Conservation (phyloP, 441 rosid species). For the Macaranga tanarius region DNA sequence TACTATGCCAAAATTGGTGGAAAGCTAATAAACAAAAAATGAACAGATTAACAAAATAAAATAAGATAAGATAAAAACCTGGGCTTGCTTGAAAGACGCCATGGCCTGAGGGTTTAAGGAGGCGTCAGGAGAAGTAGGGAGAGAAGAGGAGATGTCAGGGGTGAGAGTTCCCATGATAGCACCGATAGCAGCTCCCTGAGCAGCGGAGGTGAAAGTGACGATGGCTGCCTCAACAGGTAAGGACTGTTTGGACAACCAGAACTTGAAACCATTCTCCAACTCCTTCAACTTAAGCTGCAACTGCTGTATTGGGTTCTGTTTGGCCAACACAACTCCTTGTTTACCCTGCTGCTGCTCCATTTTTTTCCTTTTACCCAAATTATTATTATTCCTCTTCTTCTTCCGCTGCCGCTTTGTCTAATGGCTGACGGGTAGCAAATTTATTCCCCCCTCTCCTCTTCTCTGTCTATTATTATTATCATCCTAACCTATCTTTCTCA, state of each 20-base stretch:
- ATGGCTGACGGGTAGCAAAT: no score
- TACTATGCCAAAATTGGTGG: no score
- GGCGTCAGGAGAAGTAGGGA: constrained; percentile 48
- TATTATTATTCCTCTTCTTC: background rate
- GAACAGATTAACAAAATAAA: background rate
- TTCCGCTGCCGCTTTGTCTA: no score
- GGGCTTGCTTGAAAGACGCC: constrained; percentile 88
- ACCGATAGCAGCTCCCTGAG: constrained; percentile 89
- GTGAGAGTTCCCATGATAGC: constrained; percentile 77
- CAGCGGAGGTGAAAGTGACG: constrained; percentile 64
- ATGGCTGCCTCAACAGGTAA: constrained; percentile 77
- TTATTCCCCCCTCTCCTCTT: no score
- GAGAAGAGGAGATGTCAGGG: constrained; percentile 52
- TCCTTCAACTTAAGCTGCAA: constrained; percentile 58
- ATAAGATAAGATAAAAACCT: constrained; percentile 37
- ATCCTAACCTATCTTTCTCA: no score
- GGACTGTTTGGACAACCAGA: constrained; percentile 79
- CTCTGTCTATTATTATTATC: no score
- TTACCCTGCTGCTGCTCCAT: constrained; percentile 33
- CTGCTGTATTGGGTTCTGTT: constrained; percentile 56
- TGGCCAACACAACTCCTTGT: constrained; percentile 35
- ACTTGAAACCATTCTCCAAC: constrained; percentile 60
- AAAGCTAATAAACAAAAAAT: background rate
- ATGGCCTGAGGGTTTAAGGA: constrained; percentile 57
- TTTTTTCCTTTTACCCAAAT: background rate